Percentiles rank a stretch among this genome's conserved stretches.
Conservation (phyloP, 306 rosid genomes). For the Trichosanthes truncata region DNA sequence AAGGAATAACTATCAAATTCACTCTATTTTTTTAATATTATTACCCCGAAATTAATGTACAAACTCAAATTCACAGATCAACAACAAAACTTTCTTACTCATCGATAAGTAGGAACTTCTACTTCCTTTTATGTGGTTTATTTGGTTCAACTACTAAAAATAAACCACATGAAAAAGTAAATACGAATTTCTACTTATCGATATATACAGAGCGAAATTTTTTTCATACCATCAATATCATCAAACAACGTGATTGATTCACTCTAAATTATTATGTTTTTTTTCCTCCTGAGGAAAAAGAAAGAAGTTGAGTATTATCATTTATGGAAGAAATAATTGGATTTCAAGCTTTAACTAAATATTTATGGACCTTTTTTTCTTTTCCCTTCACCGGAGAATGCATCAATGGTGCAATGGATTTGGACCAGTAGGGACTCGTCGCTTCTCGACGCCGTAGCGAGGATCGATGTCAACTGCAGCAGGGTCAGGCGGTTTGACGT, state of each 20-base stretch:
- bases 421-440: constrained; percentile 92
- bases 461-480: constrained; percentile 48
- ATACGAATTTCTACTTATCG: not conserved
- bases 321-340: not conserved
- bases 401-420: constrained; percentile 86
- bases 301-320: not conserved
- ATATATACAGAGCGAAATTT: not conserved
- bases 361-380: not conserved
- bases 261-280: not conserved
- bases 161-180: not conserved
- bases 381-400: not conserved
- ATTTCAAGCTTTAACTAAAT: constrained; percentile 10
- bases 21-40: not conserved
- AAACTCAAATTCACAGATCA: constrained; percentile 7
- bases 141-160: not conserved
- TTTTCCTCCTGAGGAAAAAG: not conserved
- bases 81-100: not conserved
- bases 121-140: not conserved
- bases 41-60: constrained; percentile 3
- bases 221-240: not conserved
- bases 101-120: not conserved
- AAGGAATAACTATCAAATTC: not conserved
- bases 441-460: constrained; percentile 81
- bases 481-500: constrained; percentile 18
- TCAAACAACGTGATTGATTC: not conserved